Evolutionary conservation across 352 stramenopile species (phyloP), one percentile per base, ranked within the genome.

Genomic region (Phytopythium vexans): DNA sequence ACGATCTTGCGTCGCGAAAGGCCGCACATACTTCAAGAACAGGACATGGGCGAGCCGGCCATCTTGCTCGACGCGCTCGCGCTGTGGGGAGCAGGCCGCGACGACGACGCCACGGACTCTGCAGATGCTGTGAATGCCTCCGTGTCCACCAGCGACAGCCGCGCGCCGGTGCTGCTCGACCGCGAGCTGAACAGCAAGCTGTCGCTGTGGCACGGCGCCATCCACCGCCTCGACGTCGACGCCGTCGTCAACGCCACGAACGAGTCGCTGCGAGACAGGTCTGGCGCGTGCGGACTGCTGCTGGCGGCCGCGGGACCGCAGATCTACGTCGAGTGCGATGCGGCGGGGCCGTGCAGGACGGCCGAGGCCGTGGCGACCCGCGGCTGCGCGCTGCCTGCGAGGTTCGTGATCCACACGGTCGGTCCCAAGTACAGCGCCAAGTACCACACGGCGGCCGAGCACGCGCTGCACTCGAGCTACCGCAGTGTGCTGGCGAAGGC

Each of bases 321-420:
- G 64, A 86, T 96, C 39, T 71, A 59, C 49, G 72, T 89, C 45
- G 87, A 92, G 56, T 94, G 83, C 58, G 64, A 69, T 8, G 66
- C 80, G 0, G 77, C 52, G 1, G 79, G 69, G 7, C 49, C 47
- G 2, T 96, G 88, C 51, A 82, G 84, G 54, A 95, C 86, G 8
- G 88, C 86, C 32, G 84, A 96, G 35, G 74, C 87, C 9, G 76
- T 92, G n/a, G 58, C 92, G 43, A 96, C 88, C 9, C 72, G 78
- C 21, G 88, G 84, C 7, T 96, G 83, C 49, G 59, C 62, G 8
- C 58, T 97, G 15, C 76, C 74, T 1, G 82, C 86, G 41, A 71
- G 68, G 48, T 88, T 77, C 52, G 72, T 91, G 36, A 72, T 96
- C 49, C 88, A 96, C 64, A 95, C 87, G 6, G 88, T 95, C 46